Evolutionary conservation across 2,329 filamentous ascomycete species (phyloP).

Genomic region (Cephalotrichum gorgonifer): DNA sequence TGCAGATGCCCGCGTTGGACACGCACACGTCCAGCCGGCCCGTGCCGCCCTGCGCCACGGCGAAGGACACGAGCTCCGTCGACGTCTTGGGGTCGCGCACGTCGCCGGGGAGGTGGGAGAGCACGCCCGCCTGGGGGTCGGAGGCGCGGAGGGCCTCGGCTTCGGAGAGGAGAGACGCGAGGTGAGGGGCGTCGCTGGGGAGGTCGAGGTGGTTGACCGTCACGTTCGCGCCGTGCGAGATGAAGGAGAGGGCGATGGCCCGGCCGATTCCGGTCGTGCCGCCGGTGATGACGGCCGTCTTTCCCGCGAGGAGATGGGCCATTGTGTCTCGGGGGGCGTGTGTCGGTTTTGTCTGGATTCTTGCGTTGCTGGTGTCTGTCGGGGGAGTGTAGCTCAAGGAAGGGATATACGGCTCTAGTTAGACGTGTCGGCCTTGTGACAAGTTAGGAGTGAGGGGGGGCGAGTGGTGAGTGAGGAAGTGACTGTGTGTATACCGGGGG

Average conservation of each 20-base stretch:
- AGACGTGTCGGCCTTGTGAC: too few relatives aligned
- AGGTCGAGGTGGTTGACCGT: slow-evolving; percentile 71
- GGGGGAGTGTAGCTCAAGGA: background rate
- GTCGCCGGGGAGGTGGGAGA: slow-evolving; percentile 67
- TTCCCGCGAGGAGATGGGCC: slow-evolving; percentile 52
- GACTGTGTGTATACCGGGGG: too few relatives aligned
- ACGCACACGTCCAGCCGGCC: slow-evolving; percentile 66
- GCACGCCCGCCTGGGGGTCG: slow-evolving; percentile 36
- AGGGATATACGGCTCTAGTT: too few relatives aligned
- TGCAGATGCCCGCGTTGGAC: slow-evolving; percentile 80
- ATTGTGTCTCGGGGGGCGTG: slow-evolving; percentile 1
- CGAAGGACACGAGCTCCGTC: slow-evolving; percentile 52
- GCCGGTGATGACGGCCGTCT: slow-evolving; percentile 79
- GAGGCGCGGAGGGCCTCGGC: slow-evolving; percentile 31
- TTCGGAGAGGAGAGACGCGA: slow-evolving; percentile 41
- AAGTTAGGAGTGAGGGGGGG: too few relatives aligned
- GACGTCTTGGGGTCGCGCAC: slow-evolving; percentile 67
- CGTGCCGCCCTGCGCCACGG: slow-evolving; percentile 48
- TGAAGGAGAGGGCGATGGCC: slow-evolving; percentile 71
- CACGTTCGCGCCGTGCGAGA: slow-evolving; percentile 67
- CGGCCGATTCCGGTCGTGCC: slow-evolving; percentile 80
- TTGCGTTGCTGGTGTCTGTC: background rate
- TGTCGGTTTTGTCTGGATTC: background rate
- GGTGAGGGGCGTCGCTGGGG: slow-evolving; percentile 36
- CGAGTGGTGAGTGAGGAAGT: too few relatives aligned